A percentile compares a stretch with the other conserved stretches of the same genome.
Conservation (phyloP, 257 asterid genomes). For the Pogostemon cablin region DNA sequence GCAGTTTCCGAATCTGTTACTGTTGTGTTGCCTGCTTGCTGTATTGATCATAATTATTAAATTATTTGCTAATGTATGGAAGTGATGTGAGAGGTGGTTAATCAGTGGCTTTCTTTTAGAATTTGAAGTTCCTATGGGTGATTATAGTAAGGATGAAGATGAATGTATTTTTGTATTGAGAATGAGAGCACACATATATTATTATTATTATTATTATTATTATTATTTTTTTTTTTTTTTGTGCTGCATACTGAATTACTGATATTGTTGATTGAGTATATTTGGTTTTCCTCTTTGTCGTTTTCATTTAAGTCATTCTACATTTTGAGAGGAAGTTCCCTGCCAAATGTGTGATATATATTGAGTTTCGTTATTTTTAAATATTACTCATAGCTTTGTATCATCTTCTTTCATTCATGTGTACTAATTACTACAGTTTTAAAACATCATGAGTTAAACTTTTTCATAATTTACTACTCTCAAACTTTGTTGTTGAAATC, state of each 20-base stretch:
- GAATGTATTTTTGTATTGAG: too few species aligned
- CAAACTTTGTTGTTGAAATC: slow-evolving; percentile 18
- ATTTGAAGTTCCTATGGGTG: too few species aligned
- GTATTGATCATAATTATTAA: neutral
- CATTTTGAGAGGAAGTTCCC: neutral
- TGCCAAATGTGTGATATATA: neutral
- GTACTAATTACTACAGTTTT: neutral
- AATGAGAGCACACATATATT: too few species aligned
- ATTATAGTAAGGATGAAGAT: too few species aligned
- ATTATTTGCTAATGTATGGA: neutral
- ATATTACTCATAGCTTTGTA: neutral
- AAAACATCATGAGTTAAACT: neutral
- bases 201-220: neutral
- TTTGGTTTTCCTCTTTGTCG: neutral
- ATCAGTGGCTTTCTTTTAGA: neutral
- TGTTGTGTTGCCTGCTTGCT: neutral
- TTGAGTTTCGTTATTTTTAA: neutral
- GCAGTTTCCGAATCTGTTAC: neutral
- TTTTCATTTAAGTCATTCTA: neutral
- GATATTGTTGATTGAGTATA: neutral
- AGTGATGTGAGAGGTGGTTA: neutral
- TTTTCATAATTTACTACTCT: neutral
- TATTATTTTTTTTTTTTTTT: neutral
- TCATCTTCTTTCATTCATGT: neutral
- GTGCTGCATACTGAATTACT: neutral